Evolutionary conservation across 805 yeast genomes (phyloP), one percentile per base, ranked within the genome.

Genomic region (Yarrowia sp.): DNA sequence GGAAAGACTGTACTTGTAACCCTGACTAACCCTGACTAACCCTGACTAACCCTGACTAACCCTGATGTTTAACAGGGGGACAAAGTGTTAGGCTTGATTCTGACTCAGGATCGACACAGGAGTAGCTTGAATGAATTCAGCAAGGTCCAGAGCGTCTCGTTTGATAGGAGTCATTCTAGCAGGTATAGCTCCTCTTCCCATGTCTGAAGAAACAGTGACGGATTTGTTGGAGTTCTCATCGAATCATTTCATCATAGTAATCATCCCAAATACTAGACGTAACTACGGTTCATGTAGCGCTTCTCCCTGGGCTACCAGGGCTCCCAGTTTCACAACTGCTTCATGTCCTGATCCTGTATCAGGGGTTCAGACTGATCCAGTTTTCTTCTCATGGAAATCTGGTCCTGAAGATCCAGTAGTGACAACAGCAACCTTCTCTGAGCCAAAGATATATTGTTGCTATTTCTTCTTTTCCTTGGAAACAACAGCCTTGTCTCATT

Each of bases 21-120:
- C n/a, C n/a, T n/a, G n/a, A n/a, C n/a, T n/a, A n/a, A n/a, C n/a
- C n/a, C n/a, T n/a, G n/a, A n/a, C n/a, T n/a, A n/a, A n/a, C n/a
- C n/a, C n/a, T n/a, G n/a, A n/a, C n/a, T n/a, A n/a, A n/a, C n/a
- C n/a, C n/a, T n/a, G n/a, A n/a, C n/a, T n/a, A n/a, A n/a, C n/a
- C n/a, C n/a, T n/a, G n/a, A n/a, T n/a, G n/a, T n/a, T n/a, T n/a
- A n/a, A n/a, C n/a, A n/a, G n/a, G n/a, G n/a, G n/a, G n/a, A n/a
- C n/a, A n/a, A n/a, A n/a, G n/a, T n/a, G n/a, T 71, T 78, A 33
- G 85, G 84, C 63, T 72, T 72, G 9, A 82, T 66, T 68, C 19
- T 55, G 47, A 2, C 73, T 64, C 15, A 73, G 34, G n/a, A 52
- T 50, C 2, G 58, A 69, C 24, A 71, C 71, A 0, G 73, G 73